phyloP scores from a whole-genome alignment of 1,284 basidiomycete species.

The Inonotus hispidus region DNA sequence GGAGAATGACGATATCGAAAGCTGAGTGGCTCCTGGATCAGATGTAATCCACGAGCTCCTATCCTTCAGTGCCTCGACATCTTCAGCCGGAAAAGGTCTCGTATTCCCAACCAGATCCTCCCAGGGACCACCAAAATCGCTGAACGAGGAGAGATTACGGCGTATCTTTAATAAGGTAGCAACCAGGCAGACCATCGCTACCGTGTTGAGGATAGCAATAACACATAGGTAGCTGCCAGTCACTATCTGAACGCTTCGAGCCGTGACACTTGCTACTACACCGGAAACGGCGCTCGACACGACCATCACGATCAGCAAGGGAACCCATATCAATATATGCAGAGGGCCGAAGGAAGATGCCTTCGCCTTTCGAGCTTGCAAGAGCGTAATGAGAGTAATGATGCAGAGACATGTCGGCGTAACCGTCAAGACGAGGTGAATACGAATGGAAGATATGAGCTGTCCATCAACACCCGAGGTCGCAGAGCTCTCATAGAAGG shows the following conservation, averaged over 20 bases:
- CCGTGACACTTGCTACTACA: slow-evolving; percentile 47
- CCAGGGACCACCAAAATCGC: slow-evolving; percentile 49
- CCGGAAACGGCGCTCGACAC: slow-evolving; percentile 55
- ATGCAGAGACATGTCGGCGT: slow-evolving; percentile 61
- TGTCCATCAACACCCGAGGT: slow-evolving; percentile 40
- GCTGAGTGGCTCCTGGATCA: slow-evolving; percentile 42
- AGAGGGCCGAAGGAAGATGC: slow-evolving; percentile 57
- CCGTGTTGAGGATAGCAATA: slow-evolving; percentile 45
- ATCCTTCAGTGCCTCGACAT: slow-evolving; percentile 61
- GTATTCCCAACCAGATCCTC: slow-evolving; percentile 43
- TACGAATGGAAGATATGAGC: slow-evolving; percentile 44
- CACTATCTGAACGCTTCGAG: slow-evolving; percentile 54
- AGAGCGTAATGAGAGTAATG: slow-evolving; percentile 51
- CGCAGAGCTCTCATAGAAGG: slow-evolving; percentile 44
- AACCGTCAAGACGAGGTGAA: slow-evolving; percentile 59
- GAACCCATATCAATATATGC: slow-evolving; percentile 68
- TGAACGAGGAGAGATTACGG: slow-evolving; percentile 50
- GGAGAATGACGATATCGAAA: slow-evolving; percentile 61
- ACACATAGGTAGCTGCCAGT: slow-evolving; percentile 50
- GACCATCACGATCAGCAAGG: slow-evolving; percentile 45
- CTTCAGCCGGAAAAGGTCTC: slow-evolving; percentile 57
- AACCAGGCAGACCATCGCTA: slow-evolving; percentile 49
- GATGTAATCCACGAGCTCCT: slow-evolving; percentile 74
- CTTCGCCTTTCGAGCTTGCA: slow-evolving; percentile 63
- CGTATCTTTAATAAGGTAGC: slow-evolving; percentile 56